phyloP scores from a whole-genome alignment of 2,329 filamentous ascomycete genomes.

The Aspergillus fumigatiaffinis region DNA sequence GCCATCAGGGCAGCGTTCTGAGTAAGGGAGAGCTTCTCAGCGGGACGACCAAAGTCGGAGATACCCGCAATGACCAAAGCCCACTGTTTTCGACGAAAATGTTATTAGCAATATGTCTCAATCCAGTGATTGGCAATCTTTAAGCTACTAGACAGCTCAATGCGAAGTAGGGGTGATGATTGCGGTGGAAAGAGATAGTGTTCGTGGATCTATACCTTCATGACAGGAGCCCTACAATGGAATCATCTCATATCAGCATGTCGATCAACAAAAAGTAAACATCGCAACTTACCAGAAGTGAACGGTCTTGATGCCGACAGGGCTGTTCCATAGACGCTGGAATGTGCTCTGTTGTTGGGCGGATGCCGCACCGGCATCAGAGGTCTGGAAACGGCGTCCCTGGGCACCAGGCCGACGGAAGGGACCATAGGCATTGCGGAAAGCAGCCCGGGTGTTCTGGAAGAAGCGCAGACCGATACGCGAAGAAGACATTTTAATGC shows the following conservation, averaged over 20 bases:
- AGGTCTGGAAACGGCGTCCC: slow-evolving; percentile 67
- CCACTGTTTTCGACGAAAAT: slow-evolving; percentile 57
- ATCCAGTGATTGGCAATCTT: not conserved
- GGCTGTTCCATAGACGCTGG: slow-evolving; percentile 78
- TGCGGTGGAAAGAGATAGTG: not conserved
- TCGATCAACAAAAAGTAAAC: not conserved
- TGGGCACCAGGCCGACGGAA: slow-evolving; percentile 49
- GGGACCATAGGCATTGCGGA: slow-evolving; percentile 52
- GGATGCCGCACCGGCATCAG: slow-evolving; percentile 49
- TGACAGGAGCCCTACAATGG: slow-evolving; percentile 73
- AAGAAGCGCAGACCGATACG: slow-evolving; percentile 57
- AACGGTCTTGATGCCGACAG: slow-evolving; percentile 82
- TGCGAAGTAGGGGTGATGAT: not conserved
- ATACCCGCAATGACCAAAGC: slow-evolving; percentile 86
- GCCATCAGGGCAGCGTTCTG: slow-evolving; percentile 87
- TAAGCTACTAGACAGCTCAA: not conserved
- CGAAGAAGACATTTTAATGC: slow-evolving; percentile 47
- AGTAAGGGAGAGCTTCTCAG: slow-evolving; percentile 85
- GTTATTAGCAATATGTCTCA: not conserved
- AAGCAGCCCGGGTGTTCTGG: slow-evolving; percentile 47
- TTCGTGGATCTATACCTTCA: slow-evolving; percentile 59
- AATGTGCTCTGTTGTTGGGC: slow-evolving; percentile 51
- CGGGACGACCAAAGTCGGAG: slow-evolving; percentile 85
- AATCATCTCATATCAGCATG: slow-evolving; percentile 12
- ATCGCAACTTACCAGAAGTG: slow-evolving; percentile 78